Base-by-base conservation (phyloP, 805 yeast genomes). In the Yarrowia sp. region DNA sequence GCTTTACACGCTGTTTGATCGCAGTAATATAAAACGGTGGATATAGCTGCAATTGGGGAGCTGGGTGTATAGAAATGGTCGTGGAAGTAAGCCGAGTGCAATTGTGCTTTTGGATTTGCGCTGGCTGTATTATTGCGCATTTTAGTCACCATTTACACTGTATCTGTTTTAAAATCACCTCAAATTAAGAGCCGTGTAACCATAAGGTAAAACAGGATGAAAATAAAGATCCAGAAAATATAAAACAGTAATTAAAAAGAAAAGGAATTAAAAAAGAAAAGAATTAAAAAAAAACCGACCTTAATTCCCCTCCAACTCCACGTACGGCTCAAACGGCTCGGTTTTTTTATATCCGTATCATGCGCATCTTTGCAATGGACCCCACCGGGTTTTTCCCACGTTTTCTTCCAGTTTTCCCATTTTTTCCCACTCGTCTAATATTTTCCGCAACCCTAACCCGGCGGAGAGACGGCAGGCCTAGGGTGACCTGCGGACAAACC, bases 171-270 rank as follows among this genome's bases (percentile, higher is more conserved):
- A 22, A n/a, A 36, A 35, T 35, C 59, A 51, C 59, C 43, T 51
- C 59, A 33, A 51, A 22, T 48, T n/a, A 11, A 35, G 59, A 35
- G 59, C 59, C 59, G 59, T 35, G 22, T 51, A 35, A 33, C 43
- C 43, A 36, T 36, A 41, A 51, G 43, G 59, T 48, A 48, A 48
- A 48, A 32, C 33, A 24, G 11, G 22, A 24, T 7, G 7, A 26
- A 9, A 8, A 17, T 22, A 22, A 21, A 6, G n/a, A 4, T 6
- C 28, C 16, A 22, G 12, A 22, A 14, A 8, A 22, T 12, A 26
- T 4, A 16, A 16, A 17, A 21, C 28, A 10, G 24, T n/a, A n/a
- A n/a, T n/a, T n/a, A n/a, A n/a, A n/a, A n/a, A n/a, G n/a, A 9
- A 6, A 12, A 41, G 2, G 21, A 11, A 11, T 12, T 5, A 5